phyloP scores from a whole-genome alignment of 2,329 filamentous ascomycete genomes.

The Byssothecium circinans region DNA sequence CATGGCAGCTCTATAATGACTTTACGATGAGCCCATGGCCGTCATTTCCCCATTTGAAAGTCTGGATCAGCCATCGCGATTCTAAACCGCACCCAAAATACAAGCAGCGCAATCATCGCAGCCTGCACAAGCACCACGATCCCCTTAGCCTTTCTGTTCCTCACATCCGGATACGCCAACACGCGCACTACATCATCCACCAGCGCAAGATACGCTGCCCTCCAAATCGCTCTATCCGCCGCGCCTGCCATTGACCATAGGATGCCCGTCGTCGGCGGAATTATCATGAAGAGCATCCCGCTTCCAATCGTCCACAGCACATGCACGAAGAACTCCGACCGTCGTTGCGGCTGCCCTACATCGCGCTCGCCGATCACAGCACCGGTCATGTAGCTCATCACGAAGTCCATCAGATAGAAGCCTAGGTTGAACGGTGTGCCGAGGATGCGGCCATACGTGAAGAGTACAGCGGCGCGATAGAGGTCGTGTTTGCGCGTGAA shows the following conservation, averaged over 20 bases:
- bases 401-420: conserved; percentile 14
- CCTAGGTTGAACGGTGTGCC: conserved; percentile 13
- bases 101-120: neutral
- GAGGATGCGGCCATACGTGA: conserved; percentile 18
- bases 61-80: too few relatives aligned
- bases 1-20: too few relatives aligned
- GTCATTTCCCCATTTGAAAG: too few relatives aligned
- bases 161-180: conserved; percentile 17
- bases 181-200: conserved; percentile 22
- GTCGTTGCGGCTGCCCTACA: conserved; percentile 11
- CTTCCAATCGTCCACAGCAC: conserved; percentile 11
- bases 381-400: conserved; percentile 8
- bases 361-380: conserved; percentile 14
- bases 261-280: conserved; percentile 7
- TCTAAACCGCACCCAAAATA: too few relatives aligned
- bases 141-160: conserved; percentile 10
- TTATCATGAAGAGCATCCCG: conserved; percentile 1
- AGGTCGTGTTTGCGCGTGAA: conserved; percentile 19
- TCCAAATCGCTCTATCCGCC: conserved; percentile 13
- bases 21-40: too few relatives aligned
- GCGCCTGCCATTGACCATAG: conserved; percentile 3
- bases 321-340: conserved; percentile 16
- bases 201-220: conserved; percentile 19
- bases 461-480: conserved; percentile 18
- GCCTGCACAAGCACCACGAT: conserved; percentile 12